Base-by-base conservation (phyloP, 768 basidiomycete species). In the Mycena metata region DNA sequence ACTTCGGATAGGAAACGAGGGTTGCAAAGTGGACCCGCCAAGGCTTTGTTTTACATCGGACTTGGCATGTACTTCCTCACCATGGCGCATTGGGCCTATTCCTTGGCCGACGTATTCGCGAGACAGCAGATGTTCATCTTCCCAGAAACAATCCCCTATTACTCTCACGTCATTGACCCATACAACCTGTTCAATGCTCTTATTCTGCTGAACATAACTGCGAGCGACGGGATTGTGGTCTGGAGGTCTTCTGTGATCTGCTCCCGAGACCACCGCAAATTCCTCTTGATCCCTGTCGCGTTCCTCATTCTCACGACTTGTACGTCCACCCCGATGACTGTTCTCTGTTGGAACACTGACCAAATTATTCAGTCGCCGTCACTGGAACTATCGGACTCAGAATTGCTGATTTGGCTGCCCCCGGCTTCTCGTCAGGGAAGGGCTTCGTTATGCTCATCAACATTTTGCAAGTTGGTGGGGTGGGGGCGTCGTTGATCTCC, bases 401-500 rank as follows among this genome's bases (percentile, higher is more conserved):
- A 54, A 62, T 62, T 24, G 26, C 19, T 10, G 16, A 23, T 23
- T 15, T 26, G 3, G 23, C 10, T n/a, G 5, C 1, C 11, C 12
- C 8, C 5, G 19, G n/a, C 26, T 51, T 62, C 23, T 2, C 10
- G 2, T 6, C n/a, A 19, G 33, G 7, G 19, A 24, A 41, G 24
- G 8, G 2, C 16, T 58, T 46, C 43, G 33, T n/a, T 21, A 19
- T 35, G 0, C 21, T 30, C 8, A 50, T 67, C 36, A 35, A 67
- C 39, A 30, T 43, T 19, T 42, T 67, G 15, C 66, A 67, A 57
- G 16, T 67, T 11, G n/a, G 47, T 23, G 66, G 13, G 2, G 2
- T 67, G 8, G 24, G 10, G 19, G 33, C 42, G 24, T 61, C 59
- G 26, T 21, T 67, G 5, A 47, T 67, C 36, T 67, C 66, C 12